Percentiles rank a stretch among this genome's conserved stretches.
These are phyloP conservation scores for Boeremia lycopersici DNA, from an alignment of 2,329 filamentous ascomycete species.

Conservation along the genomic window DNA sequence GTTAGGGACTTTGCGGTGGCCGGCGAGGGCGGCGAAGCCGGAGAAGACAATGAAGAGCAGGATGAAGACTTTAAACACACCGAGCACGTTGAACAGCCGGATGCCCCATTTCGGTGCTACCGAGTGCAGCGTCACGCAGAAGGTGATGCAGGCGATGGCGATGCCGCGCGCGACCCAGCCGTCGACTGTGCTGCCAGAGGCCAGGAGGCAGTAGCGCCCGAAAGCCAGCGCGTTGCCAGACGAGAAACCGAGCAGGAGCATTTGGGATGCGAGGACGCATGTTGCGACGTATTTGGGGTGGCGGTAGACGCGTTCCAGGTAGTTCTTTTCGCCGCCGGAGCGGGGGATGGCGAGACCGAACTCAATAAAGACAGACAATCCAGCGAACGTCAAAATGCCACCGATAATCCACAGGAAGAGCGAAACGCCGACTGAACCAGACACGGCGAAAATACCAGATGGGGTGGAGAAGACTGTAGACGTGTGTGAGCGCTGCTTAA, in stretches of 20 bases:
- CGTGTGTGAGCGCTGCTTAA: slow-evolving; percentile 2
- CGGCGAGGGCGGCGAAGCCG: slow-evolving; percentile 50
- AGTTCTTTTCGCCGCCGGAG: slow-evolving; percentile 70
- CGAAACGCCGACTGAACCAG: slow-evolving; percentile 61
- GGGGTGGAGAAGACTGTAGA: slow-evolving; percentile 60
- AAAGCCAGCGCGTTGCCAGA: slow-evolving; percentile 65
- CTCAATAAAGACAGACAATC: slow-evolving; percentile 67
- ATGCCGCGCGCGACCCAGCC: slow-evolving; percentile 65
- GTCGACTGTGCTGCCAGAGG: slow-evolving; percentile 56
- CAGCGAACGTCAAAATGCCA: slow-evolving; percentile 61
- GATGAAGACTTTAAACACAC: slow-evolving; percentile 65
- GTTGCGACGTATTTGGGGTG: slow-evolving; percentile 65
- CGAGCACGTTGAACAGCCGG: slow-evolving; percentile 63
- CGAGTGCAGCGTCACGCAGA: slow-evolving; percentile 60
- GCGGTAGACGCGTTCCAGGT: slow-evolving; percentile 67
- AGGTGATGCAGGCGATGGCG: slow-evolving; percentile 53
- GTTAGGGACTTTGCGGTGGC: slow-evolving; percentile 47
- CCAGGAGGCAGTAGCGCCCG: slow-evolving; percentile 63
- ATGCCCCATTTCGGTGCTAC: slow-evolving; percentile 64
- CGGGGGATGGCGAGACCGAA: slow-evolving; percentile 67
- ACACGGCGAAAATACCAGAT: slow-evolving; percentile 61
- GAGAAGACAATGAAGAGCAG: slow-evolving; percentile 67
- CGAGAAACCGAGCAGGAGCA: slow-evolving; percentile 67
- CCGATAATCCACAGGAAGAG: slow-evolving; percentile 62
- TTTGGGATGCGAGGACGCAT: slow-evolving; percentile 65